phyloP scores from a whole-genome alignment of 495 filamentous ascomycete genomes.

The Letharia lupina region DNA sequence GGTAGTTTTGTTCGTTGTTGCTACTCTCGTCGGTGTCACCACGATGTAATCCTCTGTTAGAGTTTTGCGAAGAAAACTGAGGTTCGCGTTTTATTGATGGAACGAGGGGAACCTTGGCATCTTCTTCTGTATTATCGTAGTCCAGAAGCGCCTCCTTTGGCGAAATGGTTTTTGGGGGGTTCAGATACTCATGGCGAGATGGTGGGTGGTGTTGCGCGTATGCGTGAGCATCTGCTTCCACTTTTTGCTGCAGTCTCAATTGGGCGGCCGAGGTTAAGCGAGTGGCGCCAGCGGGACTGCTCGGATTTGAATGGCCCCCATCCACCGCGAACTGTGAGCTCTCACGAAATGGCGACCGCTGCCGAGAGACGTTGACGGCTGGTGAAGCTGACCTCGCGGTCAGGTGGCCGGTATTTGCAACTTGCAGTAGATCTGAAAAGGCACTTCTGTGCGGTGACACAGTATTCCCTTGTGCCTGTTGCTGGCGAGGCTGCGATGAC shows the following conservation, averaged over 20 bases:
- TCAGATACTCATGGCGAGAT: slow-evolving; percentile 28
- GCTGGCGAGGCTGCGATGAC: slow-evolving; percentile 37
- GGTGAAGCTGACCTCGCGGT: slow-evolving; percentile 53
- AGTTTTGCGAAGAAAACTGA: slow-evolving; percentile 20
- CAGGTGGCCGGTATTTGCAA: slow-evolving; percentile 64
- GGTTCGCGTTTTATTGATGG: slow-evolving; percentile 36
- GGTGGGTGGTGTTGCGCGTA: slow-evolving; percentile 30
- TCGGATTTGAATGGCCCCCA: slow-evolving; percentile 21
- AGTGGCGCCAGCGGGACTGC: slow-evolving; percentile 27
- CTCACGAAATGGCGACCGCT: slow-evolving; percentile 74
- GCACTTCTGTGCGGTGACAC: slow-evolving; percentile 53
- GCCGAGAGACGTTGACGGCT: slow-evolving; percentile 45
- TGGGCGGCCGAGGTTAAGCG: slow-evolving; percentile 50
- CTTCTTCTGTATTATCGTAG: slow-evolving; percentile 64
- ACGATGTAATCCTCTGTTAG: background rate
- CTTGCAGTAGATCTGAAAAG: slow-evolving; percentile 67
- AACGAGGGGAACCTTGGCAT: slow-evolving; percentile 61
- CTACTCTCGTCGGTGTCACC: slow-evolving; percentile 32
- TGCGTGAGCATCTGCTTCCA: slow-evolving; percentile 45
- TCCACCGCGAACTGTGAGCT: slow-evolving; percentile 55
- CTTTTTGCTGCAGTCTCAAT: slow-evolving; percentile 51
- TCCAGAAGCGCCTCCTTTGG: slow-evolving; percentile 90
- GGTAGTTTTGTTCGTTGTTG: slow-evolving; percentile 24
- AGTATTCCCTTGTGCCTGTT: slow-evolving; percentile 32
- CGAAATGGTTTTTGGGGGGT: slow-evolving; percentile 76